Conservation (phyloP, 1,139 yeast genomes). For the Kurtzmaniella natalensis region DNA sequence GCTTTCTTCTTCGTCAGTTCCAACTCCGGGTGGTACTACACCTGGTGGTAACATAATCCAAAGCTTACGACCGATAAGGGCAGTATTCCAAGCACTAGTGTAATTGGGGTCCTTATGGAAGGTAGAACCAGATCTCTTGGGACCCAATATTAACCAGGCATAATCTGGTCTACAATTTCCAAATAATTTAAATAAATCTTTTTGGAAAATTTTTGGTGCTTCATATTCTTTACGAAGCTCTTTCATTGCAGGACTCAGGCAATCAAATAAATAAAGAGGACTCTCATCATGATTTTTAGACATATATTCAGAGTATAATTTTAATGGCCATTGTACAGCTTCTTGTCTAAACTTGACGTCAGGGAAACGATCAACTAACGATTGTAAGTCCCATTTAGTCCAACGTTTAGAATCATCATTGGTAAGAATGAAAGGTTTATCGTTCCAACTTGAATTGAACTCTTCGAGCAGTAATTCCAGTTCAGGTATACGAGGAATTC, state of each 20-base stretch:
- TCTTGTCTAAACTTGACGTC: conserved; percentile 72
- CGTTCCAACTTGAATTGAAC: conserved; percentile 46
- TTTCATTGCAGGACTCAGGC: conserved; percentile 62
- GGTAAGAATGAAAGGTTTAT: conserved; percentile 66
- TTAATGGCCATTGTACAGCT: conserved; percentile 74
- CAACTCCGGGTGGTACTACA: conserved; percentile 79
- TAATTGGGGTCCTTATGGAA: conserved; percentile 92
- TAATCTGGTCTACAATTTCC: conserved; percentile 72
- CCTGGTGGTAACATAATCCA: conserved; percentile 89
- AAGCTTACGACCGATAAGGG: conserved; percentile 67
- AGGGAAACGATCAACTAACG: conserved; percentile 51
- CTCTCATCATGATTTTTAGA: conserved; percentile 65
- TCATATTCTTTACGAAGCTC: conserved; percentile 50
- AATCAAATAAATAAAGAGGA: conserved; percentile 82
- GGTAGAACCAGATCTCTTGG: conserved; percentile 76
- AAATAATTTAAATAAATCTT: conserved; percentile 47
- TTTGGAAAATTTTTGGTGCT: conserved; percentile 48
- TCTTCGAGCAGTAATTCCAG: conserved; percentile 30
- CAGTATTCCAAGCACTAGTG: conserved; percentile 88
- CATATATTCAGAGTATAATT: conserved; percentile 59
- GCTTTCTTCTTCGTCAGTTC: conserved; percentile 70
- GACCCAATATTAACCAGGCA: conserved; percentile 87
- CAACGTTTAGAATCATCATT: conserved; percentile 38
- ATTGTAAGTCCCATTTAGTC: conserved; percentile 64
- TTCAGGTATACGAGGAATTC: conserved; percentile 47